Base-by-base conservation (phyloP, 164 flowering plant genomes). In the Umbellularia californica region DNA sequence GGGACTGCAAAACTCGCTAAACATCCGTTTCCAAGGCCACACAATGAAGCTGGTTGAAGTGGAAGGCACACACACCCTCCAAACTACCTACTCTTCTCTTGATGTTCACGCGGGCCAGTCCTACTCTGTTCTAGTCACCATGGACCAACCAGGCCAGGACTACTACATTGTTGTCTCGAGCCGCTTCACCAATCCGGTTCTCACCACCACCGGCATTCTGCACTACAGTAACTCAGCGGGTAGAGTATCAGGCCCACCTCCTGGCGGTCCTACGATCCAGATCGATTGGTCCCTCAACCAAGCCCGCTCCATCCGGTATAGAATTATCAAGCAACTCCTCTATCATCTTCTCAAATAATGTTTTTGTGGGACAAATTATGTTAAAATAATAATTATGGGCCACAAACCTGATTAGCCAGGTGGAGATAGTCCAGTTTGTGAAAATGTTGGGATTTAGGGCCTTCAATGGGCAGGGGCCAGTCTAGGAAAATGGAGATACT, bases 31-130 rank as follows among this genome's bases (percentile, higher is more conserved):
- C 41, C 89, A 87, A 70, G 91, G 84, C 55, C 97, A 93, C 81
- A 81, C 58, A 23, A 82, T 94, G 95, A 90, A 83, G 78, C 78
- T 94, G 70, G 92, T 94, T 5, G 98, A 92, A 78, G 98, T 92
- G 14, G 98, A 92, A 66, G 97, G 98, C 0, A 89, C 95, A 12
- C 98, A 94, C 84, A 88, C 97, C 0, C 47, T 88, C 12, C 98
- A 92, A 72, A 80, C 75, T 52, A 52, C 76, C 1, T 84, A 80
- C 58, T 81, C 89, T 0, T 87, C 91, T 1, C 78, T 94, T 0
- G 98, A 94, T 47, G 81, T 92, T 71, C 98, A 94, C 67, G 89
- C 86, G 2, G 98, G 98, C 27, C 98, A 94, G 58, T 91, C 97
- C 64, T 88, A 83, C 81, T 93, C 97, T 0, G 92, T 93, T 47